Percentiles rank a stretch among this genome's conserved stretches.
Evolutionary conservation across 2,329 filamentous ascomycete genomes (phyloP).

Genomic region (Coniella vitis): DNA sequence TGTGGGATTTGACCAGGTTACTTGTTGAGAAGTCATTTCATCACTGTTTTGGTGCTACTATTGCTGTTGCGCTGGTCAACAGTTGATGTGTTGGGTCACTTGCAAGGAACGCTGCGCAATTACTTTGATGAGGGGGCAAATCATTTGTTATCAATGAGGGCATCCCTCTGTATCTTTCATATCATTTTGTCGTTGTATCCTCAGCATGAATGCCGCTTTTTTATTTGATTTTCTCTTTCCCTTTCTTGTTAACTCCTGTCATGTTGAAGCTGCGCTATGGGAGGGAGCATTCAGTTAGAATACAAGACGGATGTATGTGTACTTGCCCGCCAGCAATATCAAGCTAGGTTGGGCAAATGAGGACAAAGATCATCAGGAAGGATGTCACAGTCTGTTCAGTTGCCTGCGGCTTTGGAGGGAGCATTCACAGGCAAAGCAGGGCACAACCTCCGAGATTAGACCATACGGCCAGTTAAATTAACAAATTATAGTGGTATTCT

Average conservation of each 20-base stretch:
- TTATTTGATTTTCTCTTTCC: neutral
- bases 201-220: neutral
- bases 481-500: slow-evolving; percentile 14
- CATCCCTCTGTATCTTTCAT: slow-evolving; percentile 13
- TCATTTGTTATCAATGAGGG: slow-evolving; percentile 20
- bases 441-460: slow-evolving; percentile 18
- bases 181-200: slow-evolving; percentile 16
- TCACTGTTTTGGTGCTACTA: neutral
- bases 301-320: slow-evolving; percentile 14
- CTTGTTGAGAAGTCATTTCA: too few relatives aligned
- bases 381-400: slow-evolving; percentile 17
- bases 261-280: neutral
- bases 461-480: slow-evolving; percentile 16
- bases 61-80: slow-evolving; percentile 6
- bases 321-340: slow-evolving; percentile 10
- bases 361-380: slow-evolving; percentile 9
- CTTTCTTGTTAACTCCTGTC: neutral
- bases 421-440: slow-evolving; percentile 16
- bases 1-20: neutral
- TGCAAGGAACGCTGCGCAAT: slow-evolving; percentile 1
- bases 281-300: slow-evolving; percentile 9
- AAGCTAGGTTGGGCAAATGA: slow-evolving; percentile 14
- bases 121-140: neutral
- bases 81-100: slow-evolving; percentile 7
- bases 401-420: slow-evolving; percentile 16